Base-by-base conservation (phyloP, 2,329 filamentous ascomycete species). In the Lecanicillium sp. region DNA sequence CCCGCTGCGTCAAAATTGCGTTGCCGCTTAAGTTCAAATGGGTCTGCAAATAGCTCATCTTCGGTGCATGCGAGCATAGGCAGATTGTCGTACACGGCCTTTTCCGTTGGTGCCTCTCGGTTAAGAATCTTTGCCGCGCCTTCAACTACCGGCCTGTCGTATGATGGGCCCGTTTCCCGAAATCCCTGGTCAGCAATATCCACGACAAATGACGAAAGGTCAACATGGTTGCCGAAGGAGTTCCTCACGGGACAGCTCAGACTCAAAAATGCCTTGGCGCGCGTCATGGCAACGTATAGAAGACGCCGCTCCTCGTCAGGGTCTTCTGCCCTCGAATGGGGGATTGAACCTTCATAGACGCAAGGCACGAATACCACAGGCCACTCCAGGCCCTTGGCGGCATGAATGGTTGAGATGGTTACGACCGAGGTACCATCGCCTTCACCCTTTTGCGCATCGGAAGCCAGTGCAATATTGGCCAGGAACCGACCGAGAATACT, bases 361-460 rank as follows among this genome's bases (percentile, higher is more conserved):
- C 85, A 85, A 5, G 92, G 89, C 13, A 96, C 80, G 57, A 96
- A 96, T 1, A 96, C 87, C 2, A 95, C 73, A 0, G 90, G 90
- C 92, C 92, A 98, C 58, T 98, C 90, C 1, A 98, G 70, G 3
- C 90, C 90, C 59, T 98, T 98, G 3, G 90, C 87, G 1, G 89
- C 88, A 56, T 98, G 90, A 9, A 98, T 95, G 0, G 90, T 98
- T 5, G 88, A 95, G 17, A 98, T 86, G 0, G 89, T 95, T 15
- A 96, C 77, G 49, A 85, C 70, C 2, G 75, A 67, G 19, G 69
- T 73, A 19, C 67, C 67, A 37, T 75, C 70, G 16, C 70, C 67
- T 3, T 72, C 71, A 17, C 78, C 73, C 14, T 75, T 76, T 49
- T 86, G 80, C 0, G 81, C 74, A 45, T 94, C 86, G 0, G 86